A percentile compares a stretch with the other conserved stretches of the same genome.
Evolutionary conservation across 805 yeast species (phyloP).

Genomic region (Hanseniaspora osmophila): DNA sequence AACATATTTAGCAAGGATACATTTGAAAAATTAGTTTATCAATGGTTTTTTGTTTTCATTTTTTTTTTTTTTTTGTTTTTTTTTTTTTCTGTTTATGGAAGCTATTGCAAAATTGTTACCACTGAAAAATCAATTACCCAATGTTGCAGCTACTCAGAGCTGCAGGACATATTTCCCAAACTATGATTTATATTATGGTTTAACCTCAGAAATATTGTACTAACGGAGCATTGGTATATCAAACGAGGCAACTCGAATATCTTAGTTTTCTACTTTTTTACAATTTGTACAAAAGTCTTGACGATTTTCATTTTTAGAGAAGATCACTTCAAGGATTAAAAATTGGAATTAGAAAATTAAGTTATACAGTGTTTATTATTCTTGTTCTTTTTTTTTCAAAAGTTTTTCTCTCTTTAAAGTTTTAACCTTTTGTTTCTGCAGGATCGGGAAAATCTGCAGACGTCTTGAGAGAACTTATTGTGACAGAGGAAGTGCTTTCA

Average conservation of each 20-base stretch:
- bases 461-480: no score
- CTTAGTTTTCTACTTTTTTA: neutral
- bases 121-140: conserved; percentile 20
- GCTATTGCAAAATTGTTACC: neutral
- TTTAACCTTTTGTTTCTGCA: neutral
- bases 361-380: neutral
- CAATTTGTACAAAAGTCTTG: neutral
- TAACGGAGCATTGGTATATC: conserved; percentile 48
- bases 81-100: neutral
- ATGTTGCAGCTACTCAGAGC: conserved; percentile 38
- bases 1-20: no score
- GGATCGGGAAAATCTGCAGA: neutral
- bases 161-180: conserved; percentile 32
- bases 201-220: conserved; percentile 25
- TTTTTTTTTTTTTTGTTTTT: neutral
- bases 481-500: no score
- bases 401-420: no score
- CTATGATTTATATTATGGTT: conserved; percentile 3
- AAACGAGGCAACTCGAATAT: conserved; percentile 4
- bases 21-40: no score
- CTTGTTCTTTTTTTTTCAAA: no score
- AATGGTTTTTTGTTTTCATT: no score
- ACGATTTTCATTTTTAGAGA: neutral
- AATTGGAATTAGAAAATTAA: neutral
- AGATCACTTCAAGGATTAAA: neutral